A percentile compares a stretch with the other conserved stretches of the same genome.
Conservation (phyloP, 805 yeast genomes). For the Candida saitoana region DNA sequence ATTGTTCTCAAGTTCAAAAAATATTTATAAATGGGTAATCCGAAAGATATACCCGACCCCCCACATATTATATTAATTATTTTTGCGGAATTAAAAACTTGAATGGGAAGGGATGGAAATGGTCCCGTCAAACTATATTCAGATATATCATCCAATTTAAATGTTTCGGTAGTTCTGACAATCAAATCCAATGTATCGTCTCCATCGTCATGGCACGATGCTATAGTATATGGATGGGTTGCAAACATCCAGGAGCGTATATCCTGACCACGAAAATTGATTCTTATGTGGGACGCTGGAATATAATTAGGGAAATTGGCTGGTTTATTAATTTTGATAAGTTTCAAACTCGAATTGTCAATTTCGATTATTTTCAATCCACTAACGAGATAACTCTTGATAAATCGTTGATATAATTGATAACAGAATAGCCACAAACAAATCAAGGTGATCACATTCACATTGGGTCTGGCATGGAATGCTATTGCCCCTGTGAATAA, state of each 20-base stretch:
- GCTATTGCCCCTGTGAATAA: slow-evolving; percentile 41
- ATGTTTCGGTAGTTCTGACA: slow-evolving; percentile 35
- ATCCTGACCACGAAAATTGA: slow-evolving; percentile 32
- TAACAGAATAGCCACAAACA: slow-evolving; percentile 22
- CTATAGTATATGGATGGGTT: slow-evolving; percentile 66
- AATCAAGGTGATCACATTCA: slow-evolving; percentile 20
- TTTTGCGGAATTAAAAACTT: slow-evolving; percentile 46
- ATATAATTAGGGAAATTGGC: slow-evolving; percentile 20
- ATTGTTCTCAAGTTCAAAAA: slow-evolving; percentile 26
- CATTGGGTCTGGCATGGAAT: slow-evolving; percentile 72
- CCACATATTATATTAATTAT: slow-evolving; percentile 58
- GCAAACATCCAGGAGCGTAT: slow-evolving; percentile 44
- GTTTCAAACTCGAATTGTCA: slow-evolving; percentile 15
- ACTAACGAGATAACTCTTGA: slow-evolving; percentile 12
- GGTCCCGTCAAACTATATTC: slow-evolving; percentile 22
- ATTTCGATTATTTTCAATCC: slow-evolving; percentile 14
- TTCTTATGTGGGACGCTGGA: slow-evolving; percentile 59
- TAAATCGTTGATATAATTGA: slow-evolving; percentile 34
- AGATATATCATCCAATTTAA: slow-evolving; percentile 10
- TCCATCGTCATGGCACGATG: slow-evolving; percentile 39
- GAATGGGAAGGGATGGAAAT: slow-evolving; percentile 41
- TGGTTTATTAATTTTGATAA: slow-evolving; percentile 20
- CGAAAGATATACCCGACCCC: slow-evolving; percentile 70
- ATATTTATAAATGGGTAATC: slow-evolving; percentile 48
- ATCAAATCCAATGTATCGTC: slow-evolving; percentile 35